Base-by-base conservation (phyloP, 768 basidiomycete species). In the Boletus insuetus region DNA sequence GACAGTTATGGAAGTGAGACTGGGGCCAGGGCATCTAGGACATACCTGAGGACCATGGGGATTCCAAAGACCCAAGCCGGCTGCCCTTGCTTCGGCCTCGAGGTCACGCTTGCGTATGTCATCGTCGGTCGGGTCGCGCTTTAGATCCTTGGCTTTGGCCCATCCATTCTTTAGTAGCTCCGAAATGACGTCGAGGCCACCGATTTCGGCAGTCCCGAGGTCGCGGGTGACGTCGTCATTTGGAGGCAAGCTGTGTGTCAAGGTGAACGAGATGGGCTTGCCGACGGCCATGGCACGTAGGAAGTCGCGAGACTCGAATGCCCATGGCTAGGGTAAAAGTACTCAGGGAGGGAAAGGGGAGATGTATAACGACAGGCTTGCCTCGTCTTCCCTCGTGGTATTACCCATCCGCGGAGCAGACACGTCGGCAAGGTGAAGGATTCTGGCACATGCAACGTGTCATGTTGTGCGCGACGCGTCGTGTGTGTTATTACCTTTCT, bases 291-390 rank as follows among this genome's bases (percentile, higher is more conserved):
- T 74, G 22, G 85, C 76, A 41, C 97, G 87, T 35, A 98, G 77
- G 73, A 87, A 97, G 74, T 98, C 97, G 60, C 97, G 88, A 45
- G 94, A 84, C 68, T 95, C 91, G 70, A 88, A 97, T 3, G 96
- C 90, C 85, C 88, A 94, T 7, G 87, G 84, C 91, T 96, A 60
- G 17, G 31, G 16, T 1, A 32, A 1, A 13, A 32, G 45, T 42
- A 13, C 29, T 64, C 17, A 61, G 59, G 20, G 50, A 37, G 19
- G 31, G 37, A 4, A 51, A 13, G 22, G 13, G 2, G 13, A 4
- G 44, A 46, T 35, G 43, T 37, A 24, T 11, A 19, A 5, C 6
- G 35, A n/a, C 2, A 32, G 10, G 65, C 73, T 55, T 58, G 87
- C 94, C 80, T 98, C 97, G 69, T 98, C 97, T 57, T 94, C 89